Conservation (phyloP, 1,139 yeast genomes). For the Geotrichum europaeum region DNA sequence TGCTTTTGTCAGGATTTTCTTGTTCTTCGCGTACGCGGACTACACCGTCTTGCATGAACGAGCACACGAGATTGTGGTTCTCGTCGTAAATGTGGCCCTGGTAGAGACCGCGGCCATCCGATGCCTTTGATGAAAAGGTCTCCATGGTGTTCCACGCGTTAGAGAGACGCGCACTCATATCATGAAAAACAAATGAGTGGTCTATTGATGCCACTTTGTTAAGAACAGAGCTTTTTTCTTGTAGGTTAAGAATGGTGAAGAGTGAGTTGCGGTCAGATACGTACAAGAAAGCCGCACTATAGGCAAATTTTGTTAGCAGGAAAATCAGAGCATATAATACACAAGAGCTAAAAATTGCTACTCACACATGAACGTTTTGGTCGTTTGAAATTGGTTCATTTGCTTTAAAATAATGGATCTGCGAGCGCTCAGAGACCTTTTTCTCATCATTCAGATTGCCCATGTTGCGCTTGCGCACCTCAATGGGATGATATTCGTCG, state of each 20-base stretch:
- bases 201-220: slow-evolving; percentile 31
- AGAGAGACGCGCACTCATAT: slow-evolving; percentile 27
- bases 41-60: slow-evolving; percentile 35
- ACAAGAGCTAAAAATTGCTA: neutral
- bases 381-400: slow-evolving; percentile 23
- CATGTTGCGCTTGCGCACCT: slow-evolving; percentile 30
- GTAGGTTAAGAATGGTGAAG: slow-evolving; percentile 31
- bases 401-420: slow-evolving; percentile 30
- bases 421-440: slow-evolving; percentile 24
- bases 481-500: slow-evolving; percentile 30
- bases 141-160: slow-evolving; percentile 32
- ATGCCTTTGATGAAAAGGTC: slow-evolving; percentile 30
- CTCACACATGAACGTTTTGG: slow-evolving; percentile 27
- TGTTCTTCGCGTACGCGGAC: slow-evolving; percentile 12
- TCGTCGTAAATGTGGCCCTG: slow-evolving; percentile 32
- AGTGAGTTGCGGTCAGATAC: slow-evolving; percentile 35
- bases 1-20: neutral
- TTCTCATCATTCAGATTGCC: slow-evolving; percentile 21
- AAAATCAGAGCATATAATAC: neutral
- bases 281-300: slow-evolving; percentile 29
- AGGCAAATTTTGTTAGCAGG: neutral
- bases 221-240: slow-evolving; percentile 21
- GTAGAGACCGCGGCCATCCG: slow-evolving; percentile 32
- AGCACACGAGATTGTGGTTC: slow-evolving; percentile 26
- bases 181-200: slow-evolving; percentile 32